Conservation (phyloP, 768 basidiomycete species). For the Rhodotorula graminis region DNA sequence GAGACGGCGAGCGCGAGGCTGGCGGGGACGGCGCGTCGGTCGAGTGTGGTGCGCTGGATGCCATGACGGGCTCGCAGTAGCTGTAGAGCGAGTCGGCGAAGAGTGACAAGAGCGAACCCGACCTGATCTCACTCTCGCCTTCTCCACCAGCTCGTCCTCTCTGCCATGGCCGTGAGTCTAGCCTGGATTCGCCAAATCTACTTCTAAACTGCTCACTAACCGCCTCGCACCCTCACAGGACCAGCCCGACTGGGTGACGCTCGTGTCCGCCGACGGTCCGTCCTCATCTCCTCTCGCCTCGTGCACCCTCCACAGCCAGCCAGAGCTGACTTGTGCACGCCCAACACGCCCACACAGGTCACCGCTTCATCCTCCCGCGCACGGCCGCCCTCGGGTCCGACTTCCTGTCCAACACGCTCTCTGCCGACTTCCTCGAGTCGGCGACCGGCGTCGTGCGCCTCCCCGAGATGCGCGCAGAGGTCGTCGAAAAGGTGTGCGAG, state of each 20-base stretch:
- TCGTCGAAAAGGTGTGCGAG: conserved; percentile 37
- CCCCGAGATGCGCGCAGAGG: conserved; percentile 30
- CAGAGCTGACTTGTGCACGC: neutral
- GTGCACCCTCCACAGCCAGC: neutral
- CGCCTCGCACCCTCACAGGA: neutral
- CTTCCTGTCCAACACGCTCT: conserved; percentile 27
- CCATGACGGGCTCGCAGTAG: no score
- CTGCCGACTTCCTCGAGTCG: conserved; percentile 28
- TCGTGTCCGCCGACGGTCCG: conserved; percentile 31
- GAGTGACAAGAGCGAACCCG: no score
- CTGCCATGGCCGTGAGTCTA: neutral
- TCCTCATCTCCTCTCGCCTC: neutral
- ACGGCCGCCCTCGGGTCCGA: conserved; percentile 28
- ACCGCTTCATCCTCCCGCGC: conserved; percentile 37
- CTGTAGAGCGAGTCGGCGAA: no score
- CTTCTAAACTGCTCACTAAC: neutral
- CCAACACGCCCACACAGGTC: conserved; percentile 2
- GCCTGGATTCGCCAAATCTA: neutral
- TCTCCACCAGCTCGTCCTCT: neutral
- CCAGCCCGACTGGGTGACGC: conserved; percentile 21
- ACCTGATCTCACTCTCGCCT: neutral
- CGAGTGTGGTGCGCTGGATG: neutral
- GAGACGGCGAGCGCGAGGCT: neutral
- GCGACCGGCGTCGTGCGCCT: conserved; percentile 10
- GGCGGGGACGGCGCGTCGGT: neutral